A percentile compares a stretch with the other conserved stretches of the same genome.
Conservation (phyloP, 352 stramenopile genomes). For the Pythium apleroticum region DNA sequence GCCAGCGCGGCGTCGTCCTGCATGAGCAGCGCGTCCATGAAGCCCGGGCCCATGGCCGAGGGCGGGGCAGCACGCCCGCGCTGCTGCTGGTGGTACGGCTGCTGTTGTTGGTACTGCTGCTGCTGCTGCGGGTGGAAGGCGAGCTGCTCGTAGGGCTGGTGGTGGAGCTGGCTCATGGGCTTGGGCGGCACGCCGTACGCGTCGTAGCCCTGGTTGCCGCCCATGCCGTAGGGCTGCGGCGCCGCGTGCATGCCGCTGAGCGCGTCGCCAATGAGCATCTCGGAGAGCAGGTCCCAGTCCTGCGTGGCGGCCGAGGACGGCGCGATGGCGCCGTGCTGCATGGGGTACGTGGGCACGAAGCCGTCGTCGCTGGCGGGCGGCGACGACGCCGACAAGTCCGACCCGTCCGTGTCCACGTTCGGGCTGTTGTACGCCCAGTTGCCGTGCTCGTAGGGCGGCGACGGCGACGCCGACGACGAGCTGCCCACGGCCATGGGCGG, state of each 20-base stretch:
- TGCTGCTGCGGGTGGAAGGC: conserved; percentile 5
- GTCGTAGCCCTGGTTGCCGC: conserved; percentile 4
- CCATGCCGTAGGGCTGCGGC: conserved; percentile 2
- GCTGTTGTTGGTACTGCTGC: neutral
- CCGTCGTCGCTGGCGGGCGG: conserved; percentile 33
- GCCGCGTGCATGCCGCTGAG: conserved; percentile 19
- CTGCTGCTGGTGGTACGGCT: neutral
- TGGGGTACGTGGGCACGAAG: conserved; percentile 11
- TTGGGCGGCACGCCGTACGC: conserved; percentile 14
- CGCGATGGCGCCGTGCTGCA: conserved; percentile 1
- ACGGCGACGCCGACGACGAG: conserved; percentile 4
- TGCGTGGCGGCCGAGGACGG: conserved; percentile 2
- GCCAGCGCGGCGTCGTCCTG: conserved; percentile 19
- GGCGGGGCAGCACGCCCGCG: neutral
- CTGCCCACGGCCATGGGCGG: neutral
- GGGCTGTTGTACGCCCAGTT: conserved; percentile 1
- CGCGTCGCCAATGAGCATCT: conserved; percentile 56
- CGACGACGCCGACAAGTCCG: conserved; percentile 29
- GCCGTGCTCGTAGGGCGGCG: neutral
- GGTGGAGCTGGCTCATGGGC: neutral
- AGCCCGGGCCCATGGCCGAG: conserved; percentile 6
- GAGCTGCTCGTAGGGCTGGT: conserved; percentile 9
- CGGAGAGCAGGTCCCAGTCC: conserved; percentile 61
- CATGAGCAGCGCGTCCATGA: conserved; percentile 25
- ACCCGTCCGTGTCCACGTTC: conserved; percentile 33